A percentile compares a stretch with the other conserved stretches of the same genome.
Conservation (phyloP, 331 rosid genomes). For the Pyrus hybrid region DNA sequence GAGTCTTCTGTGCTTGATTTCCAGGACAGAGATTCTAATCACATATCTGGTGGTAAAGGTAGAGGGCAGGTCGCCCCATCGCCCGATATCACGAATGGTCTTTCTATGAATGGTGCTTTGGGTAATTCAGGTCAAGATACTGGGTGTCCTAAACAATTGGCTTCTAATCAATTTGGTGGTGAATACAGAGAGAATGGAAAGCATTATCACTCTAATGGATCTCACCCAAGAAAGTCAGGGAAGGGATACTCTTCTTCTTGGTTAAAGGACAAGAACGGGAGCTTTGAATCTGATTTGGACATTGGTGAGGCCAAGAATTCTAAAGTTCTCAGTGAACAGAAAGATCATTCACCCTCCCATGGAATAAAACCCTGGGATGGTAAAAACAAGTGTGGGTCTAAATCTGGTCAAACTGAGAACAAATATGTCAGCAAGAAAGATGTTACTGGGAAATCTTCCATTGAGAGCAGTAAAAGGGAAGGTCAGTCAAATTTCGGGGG, state of each 20-base stretch:
- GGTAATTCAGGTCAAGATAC: too few species aligned
- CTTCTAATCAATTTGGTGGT: too few species aligned
- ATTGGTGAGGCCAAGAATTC: slow-evolving; percentile 38
- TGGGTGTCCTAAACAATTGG: too few species aligned
- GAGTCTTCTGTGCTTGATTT: slow-evolving; percentile 32
- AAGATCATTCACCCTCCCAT: slow-evolving; percentile 28
- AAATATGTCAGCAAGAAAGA: slow-evolving; percentile 39
- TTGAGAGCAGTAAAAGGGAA: slow-evolving; percentile 51
- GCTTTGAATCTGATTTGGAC: slow-evolving; percentile 39
- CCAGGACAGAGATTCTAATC: slow-evolving; percentile 15
- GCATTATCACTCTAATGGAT: slow-evolving; percentile 31
- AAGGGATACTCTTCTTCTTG: slow-evolving; percentile 46
- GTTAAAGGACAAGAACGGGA: slow-evolving; percentile 50
- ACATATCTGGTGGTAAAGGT: too few species aligned
- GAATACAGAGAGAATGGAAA: slow-evolving; percentile 24
- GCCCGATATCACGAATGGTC: too few species aligned
- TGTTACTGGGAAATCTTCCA: slow-evolving; percentile 20
- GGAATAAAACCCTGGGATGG: slow-evolving; percentile 52
- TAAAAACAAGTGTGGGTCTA: slow-evolving; percentile 42
- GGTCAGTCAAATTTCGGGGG: slow-evolving; percentile 28
- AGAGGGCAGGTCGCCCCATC: too few species aligned
- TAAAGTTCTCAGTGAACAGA: slow-evolving; percentile 38
- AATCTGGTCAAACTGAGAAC: slow-evolving; percentile 45
- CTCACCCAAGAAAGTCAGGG: slow-evolving; percentile 46
- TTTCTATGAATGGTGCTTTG: too few species aligned